A percentile compares a stretch with the other conserved stretches of the same genome.
phyloP scores from a whole-genome alignment of 208 protist species.

The Angomonas desouzai region DNA sequence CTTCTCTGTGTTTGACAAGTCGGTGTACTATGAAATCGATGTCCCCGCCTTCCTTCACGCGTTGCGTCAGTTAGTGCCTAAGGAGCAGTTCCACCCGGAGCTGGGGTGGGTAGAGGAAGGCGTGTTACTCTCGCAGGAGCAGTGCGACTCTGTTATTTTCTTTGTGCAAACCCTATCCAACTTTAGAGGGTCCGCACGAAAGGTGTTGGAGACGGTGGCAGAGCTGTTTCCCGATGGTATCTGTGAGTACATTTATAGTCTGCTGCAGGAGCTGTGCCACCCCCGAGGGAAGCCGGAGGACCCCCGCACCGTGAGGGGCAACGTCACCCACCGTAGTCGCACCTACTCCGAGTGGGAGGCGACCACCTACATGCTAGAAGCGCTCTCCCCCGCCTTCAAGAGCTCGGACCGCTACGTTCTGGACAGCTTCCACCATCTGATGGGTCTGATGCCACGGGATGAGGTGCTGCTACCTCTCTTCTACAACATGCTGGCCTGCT shows the following conservation, averaged over 20 bases:
- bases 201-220: slow-evolving; percentile 40
- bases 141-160: slow-evolving; percentile 47
- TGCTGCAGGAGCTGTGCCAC: slow-evolving; percentile 41
- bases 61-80: slow-evolving; percentile 39
- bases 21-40: slow-evolving; percentile 25
- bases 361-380: slow-evolving; percentile 64
- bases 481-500: slow-evolving; percentile 77
- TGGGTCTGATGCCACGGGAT: slow-evolving; percentile 40
- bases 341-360: slow-evolving; percentile 74
- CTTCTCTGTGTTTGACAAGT: slow-evolving; percentile 37
- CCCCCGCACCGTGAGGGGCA: slow-evolving; percentile 49
- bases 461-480: slow-evolving; percentile 75
- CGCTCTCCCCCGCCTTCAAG: slow-evolving; percentile 57
- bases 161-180: slow-evolving; percentile 60
- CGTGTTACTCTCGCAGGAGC: slow-evolving; percentile 42
- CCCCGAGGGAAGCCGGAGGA: slow-evolving; percentile 44
- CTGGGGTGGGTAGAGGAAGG: slow-evolving; percentile 36
- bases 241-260: slow-evolving; percentile 44
- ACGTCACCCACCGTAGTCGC: slow-evolving; percentile 64
- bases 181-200: slow-evolving; percentile 42
- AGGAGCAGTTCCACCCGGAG: slow-evolving; percentile 60
- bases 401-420: slow-evolving; percentile 34
- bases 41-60: slow-evolving; percentile 30
- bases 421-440: slow-evolving; percentile 41
- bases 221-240: slow-evolving; percentile 33